These are phyloP conservation scores for Claviceps fusiformis DNA, from an alignment of 2,329 filamentous ascomycete genomes.

Conservation along the genomic window DNA sequence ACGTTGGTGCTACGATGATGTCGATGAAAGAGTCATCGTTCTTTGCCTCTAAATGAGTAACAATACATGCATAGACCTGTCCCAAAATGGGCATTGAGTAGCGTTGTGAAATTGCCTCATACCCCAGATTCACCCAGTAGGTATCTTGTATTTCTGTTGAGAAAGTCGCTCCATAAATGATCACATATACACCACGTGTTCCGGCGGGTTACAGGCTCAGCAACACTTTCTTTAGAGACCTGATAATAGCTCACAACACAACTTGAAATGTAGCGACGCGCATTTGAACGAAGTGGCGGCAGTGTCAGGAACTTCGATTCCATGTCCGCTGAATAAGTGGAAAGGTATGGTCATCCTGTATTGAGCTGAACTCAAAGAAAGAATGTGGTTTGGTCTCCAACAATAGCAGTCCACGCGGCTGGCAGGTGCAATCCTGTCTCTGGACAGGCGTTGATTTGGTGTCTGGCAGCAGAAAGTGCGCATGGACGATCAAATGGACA, in stretches of 20 bases:
- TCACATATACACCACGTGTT: background rate
- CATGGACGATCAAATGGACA: no score
- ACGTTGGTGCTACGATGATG: background rate
- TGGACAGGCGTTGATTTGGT: no score
- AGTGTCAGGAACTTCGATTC: background rate
- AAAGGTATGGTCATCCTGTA: background rate
- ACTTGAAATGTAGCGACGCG: background rate
- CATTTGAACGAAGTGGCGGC: background rate
- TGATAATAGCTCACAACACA: background rate
- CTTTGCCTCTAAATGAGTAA: background rate
- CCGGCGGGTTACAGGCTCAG: background rate
- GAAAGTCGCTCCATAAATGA: background rate
- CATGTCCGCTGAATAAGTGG: background rate
- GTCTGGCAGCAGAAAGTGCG: no score
- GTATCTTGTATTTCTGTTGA: background rate
- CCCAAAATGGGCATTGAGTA: background rate
- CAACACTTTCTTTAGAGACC: background rate
- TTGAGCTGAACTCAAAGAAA: background rate
- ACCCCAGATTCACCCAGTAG: background rate
- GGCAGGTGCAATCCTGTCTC: no score
- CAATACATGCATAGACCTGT: background rate
- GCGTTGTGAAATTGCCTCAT: conserved; percentile 1
- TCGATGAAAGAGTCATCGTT: background rate
- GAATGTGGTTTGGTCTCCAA: background rate
- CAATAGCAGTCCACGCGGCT: no score